Conservation (phyloP, 495 filamentous ascomycete species). For the Gamarada debralockiae region DNA sequence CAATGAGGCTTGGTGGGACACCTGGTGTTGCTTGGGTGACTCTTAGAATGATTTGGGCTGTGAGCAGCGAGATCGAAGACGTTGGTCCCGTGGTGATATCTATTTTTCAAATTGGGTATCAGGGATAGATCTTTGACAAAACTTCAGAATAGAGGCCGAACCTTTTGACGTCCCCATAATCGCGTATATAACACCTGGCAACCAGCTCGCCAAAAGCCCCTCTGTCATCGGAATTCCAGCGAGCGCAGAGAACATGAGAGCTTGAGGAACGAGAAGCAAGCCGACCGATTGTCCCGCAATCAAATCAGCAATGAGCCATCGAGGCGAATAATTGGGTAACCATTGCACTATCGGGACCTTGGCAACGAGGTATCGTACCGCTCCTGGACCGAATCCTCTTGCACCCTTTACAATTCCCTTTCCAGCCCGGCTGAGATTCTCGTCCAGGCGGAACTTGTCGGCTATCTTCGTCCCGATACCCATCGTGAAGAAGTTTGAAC, state of each 20-base stretch:
- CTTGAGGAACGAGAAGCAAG: too few relatives aligned
- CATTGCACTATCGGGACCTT: slow-evolving; percentile 16
- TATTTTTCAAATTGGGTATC: background rate
- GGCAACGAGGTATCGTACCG: slow-evolving; percentile 8
- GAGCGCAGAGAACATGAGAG: too few relatives aligned
- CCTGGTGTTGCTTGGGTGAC: background rate
- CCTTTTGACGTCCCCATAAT: too few relatives aligned
- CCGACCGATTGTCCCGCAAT: too few relatives aligned
- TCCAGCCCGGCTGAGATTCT: slow-evolving; percentile 8
- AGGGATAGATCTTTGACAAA: too few relatives aligned
- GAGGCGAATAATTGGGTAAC: slow-evolving; percentile 8
- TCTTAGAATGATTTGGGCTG: slow-evolving; percentile 3
- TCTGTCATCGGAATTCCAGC: too few relatives aligned
- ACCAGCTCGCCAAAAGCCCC: too few relatives aligned
- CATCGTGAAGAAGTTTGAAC: background rate
- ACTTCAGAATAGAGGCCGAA: too few relatives aligned
- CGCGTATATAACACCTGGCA: too few relatives aligned
- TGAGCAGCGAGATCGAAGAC: background rate
- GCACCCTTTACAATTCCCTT: slow-evolving; percentile 2
- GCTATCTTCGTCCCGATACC: slow-evolving; percentile 5
- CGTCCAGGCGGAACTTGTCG: slow-evolving; percentile 3
- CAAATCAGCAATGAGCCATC: too few relatives aligned
- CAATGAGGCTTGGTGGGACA: slow-evolving; percentile 3
- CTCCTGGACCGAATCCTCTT: slow-evolving; percentile 7
- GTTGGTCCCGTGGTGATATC: slow-evolving; percentile 13